Base-by-base conservation (phyloP, 1,139 yeast species). In the Meyerozyma athensensis region DNA sequence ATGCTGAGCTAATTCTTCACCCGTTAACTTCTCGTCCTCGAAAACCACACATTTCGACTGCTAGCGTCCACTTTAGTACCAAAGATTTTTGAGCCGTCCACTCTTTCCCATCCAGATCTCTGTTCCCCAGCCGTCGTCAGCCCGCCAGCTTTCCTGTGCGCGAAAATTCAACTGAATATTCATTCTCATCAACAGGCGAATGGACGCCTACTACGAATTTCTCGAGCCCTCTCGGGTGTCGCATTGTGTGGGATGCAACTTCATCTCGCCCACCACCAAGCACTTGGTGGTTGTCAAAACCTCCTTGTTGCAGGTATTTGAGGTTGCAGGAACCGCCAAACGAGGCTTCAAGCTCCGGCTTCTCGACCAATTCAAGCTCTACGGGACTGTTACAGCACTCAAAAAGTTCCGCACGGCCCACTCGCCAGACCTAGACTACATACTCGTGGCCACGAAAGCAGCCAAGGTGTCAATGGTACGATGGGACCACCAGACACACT, bases 141-240 rank as follows among this genome's bases (percentile, higher is more conserved):
- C 13, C 12, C 13, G 9, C 14, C 28, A 10, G 5, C 6, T 8
- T 17, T 2, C 17, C 14, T 24, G 12, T 12, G 28, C 28, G 28
- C 28, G 28, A 24, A 24, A 24, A 24, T 12, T 16, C 32, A 28
- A 19, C 32, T 21, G 9, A 18, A 28, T 20, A 9, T 6, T 13
- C 18, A 5, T 30, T 30, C 20, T 18, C 33, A 30, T 12, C 28
- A 24, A 24, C 28, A 6, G 16, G 16, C 35, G 35, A 30, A 87
- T 90, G 97, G 90, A 89, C 53, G 83, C 86, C 13, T 86, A 83
- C 59, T 80, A 82, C 47, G 92, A 86, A 58, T 71, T 89, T 51
- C 71, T 86, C 36, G 86, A 81, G 47, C 96, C 97, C 3, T 71
- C 95, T 2, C 73, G 81, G 47, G 89, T 87, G 26, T 60, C 81